Percentiles rank a stretch among this genome's conserved stretches.
phyloP scores from a whole-genome alignment of 73 alveolate species.

The Stentor coeruleus region DNA sequence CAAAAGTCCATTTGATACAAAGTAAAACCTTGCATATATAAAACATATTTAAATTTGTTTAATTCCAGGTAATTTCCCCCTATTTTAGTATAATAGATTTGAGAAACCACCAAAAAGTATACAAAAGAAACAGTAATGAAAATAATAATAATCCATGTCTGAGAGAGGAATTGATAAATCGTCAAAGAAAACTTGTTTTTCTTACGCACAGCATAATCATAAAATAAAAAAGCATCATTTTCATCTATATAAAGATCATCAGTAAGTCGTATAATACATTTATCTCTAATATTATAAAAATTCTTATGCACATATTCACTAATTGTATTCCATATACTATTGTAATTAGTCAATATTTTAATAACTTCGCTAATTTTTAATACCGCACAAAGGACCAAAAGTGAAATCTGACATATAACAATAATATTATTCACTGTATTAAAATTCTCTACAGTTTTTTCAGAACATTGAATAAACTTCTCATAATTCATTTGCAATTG shows the following conservation, averaged over 20 bases:
- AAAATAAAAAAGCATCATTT: background rate
- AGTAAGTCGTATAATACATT: background rate
- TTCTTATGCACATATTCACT: background rate
- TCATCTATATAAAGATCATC: background rate
- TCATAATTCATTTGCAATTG: too few species aligned
- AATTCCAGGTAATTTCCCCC: background rate
- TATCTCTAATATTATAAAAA: background rate
- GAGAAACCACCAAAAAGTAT: background rate
- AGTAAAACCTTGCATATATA: background rate
- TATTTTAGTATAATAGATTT: too few species aligned
- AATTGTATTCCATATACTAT: background rate
- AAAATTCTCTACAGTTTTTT: too few species aligned
- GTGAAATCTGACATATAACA: too few species aligned
- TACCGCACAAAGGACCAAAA: too few species aligned
- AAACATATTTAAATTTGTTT: background rate
- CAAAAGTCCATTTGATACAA: background rate
- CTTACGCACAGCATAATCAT: background rate
- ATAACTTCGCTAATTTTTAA: too few species aligned
- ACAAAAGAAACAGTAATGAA: background rate
- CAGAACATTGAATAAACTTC: too few species aligned
- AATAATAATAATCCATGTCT: background rate
- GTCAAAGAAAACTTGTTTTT: too few species aligned
- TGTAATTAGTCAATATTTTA: too few species aligned
- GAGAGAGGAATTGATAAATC: background rate
- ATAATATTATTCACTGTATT: too few species aligned